A percentile compares a stretch with the other conserved stretches of the same genome.
phyloP scores from a whole-genome alignment of 345 rosid genomes.

The Stellera chamaejasme region DNA sequence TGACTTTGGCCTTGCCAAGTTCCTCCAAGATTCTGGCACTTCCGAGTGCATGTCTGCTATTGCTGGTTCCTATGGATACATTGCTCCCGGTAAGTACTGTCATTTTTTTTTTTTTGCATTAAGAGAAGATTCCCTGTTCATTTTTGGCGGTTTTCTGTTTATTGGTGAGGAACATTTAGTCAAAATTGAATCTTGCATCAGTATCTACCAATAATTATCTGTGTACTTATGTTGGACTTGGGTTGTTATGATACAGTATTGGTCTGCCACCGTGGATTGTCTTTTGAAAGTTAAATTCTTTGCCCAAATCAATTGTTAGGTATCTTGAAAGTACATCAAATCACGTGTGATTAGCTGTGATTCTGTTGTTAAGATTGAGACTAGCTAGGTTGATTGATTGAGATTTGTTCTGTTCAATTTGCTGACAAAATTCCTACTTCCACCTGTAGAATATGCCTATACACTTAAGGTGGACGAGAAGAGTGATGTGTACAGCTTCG shows the following conservation, averaged over 20 bases:
- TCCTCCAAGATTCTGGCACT: constrained; percentile 84
- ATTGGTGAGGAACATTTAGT: too few species aligned
- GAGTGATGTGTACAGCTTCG: constrained; percentile 97
- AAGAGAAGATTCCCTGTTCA: background rate
- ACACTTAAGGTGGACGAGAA: constrained; percentile 96
- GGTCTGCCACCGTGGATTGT: constrained; percentile 12
- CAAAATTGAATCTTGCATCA: constrained; percentile 8
- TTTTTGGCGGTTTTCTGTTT: too few species aligned
- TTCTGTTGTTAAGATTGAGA: constrained; percentile 7
- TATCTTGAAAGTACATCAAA: constrained; percentile 22
- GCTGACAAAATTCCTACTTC: constrained; percentile 6
- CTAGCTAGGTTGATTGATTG: background rate
- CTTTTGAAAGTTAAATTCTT: constrained; percentile 8
- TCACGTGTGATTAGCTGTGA: constrained; percentile 9
- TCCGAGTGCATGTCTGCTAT: constrained; percentile 97
- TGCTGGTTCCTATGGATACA: constrained; percentile 94
- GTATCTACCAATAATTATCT: constrained; percentile 1
- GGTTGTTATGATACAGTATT: background rate
- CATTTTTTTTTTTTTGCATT: background rate
- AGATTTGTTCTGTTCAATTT: background rate
- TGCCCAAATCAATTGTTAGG: constrained; percentile 11
- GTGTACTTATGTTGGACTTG: constrained; percentile 11
- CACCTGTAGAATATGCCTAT: constrained; percentile 81
- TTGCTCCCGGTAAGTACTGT: constrained; percentile 65
- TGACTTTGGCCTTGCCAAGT: constrained; percentile 90